phyloP scores from a whole-genome alignment of 495 filamentous ascomycete species.

The Halenospora varia region DNA sequence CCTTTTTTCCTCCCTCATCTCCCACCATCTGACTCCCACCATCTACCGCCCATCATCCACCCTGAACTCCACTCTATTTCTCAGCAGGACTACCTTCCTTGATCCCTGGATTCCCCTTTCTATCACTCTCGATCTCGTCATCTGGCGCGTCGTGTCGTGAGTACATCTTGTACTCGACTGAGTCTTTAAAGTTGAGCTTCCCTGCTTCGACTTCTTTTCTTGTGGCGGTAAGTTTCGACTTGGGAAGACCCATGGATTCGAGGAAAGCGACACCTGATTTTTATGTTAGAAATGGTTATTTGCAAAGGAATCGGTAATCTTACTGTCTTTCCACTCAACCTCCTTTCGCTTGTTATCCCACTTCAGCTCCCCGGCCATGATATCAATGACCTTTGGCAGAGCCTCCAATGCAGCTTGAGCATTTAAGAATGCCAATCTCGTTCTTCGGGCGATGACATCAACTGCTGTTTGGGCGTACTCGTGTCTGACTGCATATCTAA shows the following conservation, averaged over 20 bases:
- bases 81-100: slow-evolving; percentile 8
- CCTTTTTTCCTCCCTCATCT: neutral
- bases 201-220: slow-evolving; percentile 77
- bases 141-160: slow-evolving; percentile 53
- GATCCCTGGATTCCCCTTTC: slow-evolving; percentile 2
- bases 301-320: slow-evolving; percentile 26
- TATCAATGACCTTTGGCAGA: slow-evolving; percentile 81
- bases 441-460: slow-evolving; percentile 85
- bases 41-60: neutral
- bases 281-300: neutral
- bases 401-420: slow-evolving; percentile 93
- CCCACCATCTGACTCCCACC: neutral
- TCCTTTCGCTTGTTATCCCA: slow-evolving; percentile 73
- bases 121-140: slow-evolving; percentile 25
- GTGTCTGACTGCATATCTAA: slow-evolving; percentile 83
- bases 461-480: slow-evolving; percentile 95
- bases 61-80: slow-evolving; percentile 2
- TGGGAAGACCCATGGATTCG: slow-evolving; percentile 81
- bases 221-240: slow-evolving; percentile 65
- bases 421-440: slow-evolving; percentile 88
- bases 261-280: slow-evolving; percentile 60
- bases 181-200: slow-evolving; percentile 64
- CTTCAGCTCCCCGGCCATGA: slow-evolving; percentile 85
- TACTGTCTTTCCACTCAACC: slow-evolving; percentile 75
- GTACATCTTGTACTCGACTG: slow-evolving; percentile 67